phyloP scores from a whole-genome alignment of 2,329 filamentous ascomycete species.

The Aureobasidium musti region DNA sequence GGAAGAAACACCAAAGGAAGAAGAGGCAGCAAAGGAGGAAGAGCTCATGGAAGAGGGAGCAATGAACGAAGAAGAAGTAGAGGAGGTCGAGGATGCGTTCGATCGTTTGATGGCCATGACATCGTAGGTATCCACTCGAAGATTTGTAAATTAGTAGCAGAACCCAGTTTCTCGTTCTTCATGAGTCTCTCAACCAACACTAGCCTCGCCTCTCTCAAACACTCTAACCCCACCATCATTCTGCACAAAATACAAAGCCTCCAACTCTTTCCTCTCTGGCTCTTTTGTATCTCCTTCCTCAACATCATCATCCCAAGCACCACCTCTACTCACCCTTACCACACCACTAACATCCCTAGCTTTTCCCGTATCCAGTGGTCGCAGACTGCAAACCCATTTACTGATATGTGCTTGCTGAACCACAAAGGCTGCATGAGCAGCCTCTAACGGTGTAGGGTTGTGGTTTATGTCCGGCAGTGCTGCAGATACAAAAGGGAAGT shows the following conservation, averaged over 20 bases:
- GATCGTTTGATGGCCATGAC: constrained; percentile 23
- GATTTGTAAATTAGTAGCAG: background rate
- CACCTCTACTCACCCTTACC: constrained; percentile 69
- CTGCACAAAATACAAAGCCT: constrained; percentile 78
- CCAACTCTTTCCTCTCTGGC: constrained; percentile 55
- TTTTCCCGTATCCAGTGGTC: constrained; percentile 81
- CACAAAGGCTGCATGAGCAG: constrained; percentile 69
- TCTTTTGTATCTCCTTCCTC: constrained; percentile 50
- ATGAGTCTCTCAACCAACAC: constrained; percentile 25
- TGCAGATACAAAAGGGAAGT: constrained; percentile 66
- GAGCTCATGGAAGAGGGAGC: too few species aligned
- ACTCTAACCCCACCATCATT: constrained; percentile 78
- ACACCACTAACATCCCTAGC: constrained; percentile 91
- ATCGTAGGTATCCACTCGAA: background rate
- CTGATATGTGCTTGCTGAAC: constrained; percentile 75
- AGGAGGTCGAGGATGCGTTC: background rate
- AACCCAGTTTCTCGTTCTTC: background rate
- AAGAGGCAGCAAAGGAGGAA: background rate
- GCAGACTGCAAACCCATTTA: constrained; percentile 67
- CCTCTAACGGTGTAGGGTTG: constrained; percentile 64
- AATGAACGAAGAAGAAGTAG: background rate
- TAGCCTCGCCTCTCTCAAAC: constrained; percentile 73
- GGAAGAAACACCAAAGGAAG: background rate
- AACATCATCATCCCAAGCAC: constrained; percentile 41
- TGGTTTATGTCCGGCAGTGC: constrained; percentile 34